A percentile compares a stretch with the other conserved stretches of the same genome.
Evolutionary conservation across 768 basidiomycete genomes (phyloP).

Genomic region (Boletus fagicola): DNA sequence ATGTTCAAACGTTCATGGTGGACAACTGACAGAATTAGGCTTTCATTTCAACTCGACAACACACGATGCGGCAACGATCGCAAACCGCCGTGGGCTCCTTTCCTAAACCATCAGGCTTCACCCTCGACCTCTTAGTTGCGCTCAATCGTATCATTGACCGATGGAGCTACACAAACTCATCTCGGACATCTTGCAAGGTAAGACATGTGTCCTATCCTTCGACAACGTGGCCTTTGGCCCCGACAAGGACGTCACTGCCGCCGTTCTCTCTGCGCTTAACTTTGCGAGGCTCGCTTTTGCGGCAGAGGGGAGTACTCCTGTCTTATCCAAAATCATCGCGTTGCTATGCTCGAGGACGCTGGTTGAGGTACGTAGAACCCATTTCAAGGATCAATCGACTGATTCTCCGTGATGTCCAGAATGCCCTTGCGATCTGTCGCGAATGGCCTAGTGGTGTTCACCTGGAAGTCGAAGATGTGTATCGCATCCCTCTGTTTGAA

Average conservation of each 20-base stretch:
- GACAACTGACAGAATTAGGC: background rate
- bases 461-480: conserved; percentile 52
- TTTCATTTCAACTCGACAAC: no score
- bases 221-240: conserved; percentile 41
- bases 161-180: conserved; percentile 16
- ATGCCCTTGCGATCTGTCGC: conserved; percentile 48
- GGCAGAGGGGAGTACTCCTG: background rate
- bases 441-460: conserved; percentile 45
- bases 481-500: conserved; percentile 46
- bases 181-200: conserved; percentile 21
- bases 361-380: conserved; percentile 17
- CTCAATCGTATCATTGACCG: background rate
- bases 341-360: conserved; percentile 13
- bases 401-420: conserved; percentile 34
- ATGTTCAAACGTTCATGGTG: background rate
- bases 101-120: conserved; percentile 1
- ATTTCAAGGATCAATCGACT: no score
- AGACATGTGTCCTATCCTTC: conserved; percentile 40
- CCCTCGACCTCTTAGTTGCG: background rate
- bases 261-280: conserved; percentile 59
- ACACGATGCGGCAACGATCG: background rate
- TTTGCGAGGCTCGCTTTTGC: conserved; percentile 49
- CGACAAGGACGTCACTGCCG: conserved; percentile 36
- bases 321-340: conserved; percentile 12
- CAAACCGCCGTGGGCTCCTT: conserved; percentile 3